phyloP scores from a whole-genome alignment of 225 moss, liverwort and hornwort genomes.

The Antitrichia curtipendula region DNA sequence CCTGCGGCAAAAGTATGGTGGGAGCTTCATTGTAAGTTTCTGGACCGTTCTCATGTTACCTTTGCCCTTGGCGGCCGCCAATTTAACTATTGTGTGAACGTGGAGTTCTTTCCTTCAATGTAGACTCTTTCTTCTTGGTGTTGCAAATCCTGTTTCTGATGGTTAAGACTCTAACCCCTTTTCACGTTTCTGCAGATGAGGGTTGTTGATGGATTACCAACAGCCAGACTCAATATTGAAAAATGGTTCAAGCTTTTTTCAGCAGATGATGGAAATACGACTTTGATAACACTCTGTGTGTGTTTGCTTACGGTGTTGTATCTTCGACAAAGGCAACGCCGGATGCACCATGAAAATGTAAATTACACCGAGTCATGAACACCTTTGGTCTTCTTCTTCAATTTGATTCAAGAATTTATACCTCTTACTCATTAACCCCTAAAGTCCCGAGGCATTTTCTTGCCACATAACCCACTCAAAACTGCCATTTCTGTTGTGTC shows the following conservation, averaged over 20 bases:
- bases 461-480: background rate
- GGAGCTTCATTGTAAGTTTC: constrained; percentile 54
- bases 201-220: constrained; percentile 23
- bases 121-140: background rate
- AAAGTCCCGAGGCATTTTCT: background rate
- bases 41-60: background rate
- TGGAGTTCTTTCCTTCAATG: background rate
- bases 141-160: background rate
- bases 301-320: constrained; percentile 59
- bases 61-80: background rate
- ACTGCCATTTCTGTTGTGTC: background rate
- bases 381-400: background rate
- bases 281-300: constrained; percentile 33
- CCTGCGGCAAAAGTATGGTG: constrained; percentile 67
- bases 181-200: constrained; percentile 21
- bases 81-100: background rate
- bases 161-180: background rate
- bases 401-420: background rate
- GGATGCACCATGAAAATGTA: constrained; percentile 13
- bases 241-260: constrained; percentile 8
- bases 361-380: background rate
- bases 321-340: constrained; percentile 49
- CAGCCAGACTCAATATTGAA: constrained; percentile 8
- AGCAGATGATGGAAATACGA: constrained; percentile 32
- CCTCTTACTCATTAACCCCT: background rate